Percentiles rank a stretch among this genome's conserved stretches.
Conservation (phyloP, 352 stramenopile genomes). For the Globisporangium cylindrosporum region DNA sequence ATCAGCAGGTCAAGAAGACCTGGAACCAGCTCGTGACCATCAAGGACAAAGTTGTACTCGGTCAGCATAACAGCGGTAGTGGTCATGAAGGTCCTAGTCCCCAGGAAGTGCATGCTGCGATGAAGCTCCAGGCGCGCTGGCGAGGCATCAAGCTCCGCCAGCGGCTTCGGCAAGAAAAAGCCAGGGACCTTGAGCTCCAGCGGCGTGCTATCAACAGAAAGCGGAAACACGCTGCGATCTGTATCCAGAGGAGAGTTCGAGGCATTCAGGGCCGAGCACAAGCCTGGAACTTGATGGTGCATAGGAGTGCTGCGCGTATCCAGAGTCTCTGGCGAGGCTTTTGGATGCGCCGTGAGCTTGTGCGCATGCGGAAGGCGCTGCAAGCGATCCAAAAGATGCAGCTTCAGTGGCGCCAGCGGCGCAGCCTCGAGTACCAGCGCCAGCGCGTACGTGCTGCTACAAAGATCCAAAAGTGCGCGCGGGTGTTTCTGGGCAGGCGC, state of each 20-base stretch:
- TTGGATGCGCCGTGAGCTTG: slow-evolving; percentile 36
- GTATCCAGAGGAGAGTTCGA: slow-evolving; percentile 59
- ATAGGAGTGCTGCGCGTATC: slow-evolving; percentile 38
- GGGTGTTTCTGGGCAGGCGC: slow-evolving; percentile 33
- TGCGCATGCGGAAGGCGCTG: slow-evolving; percentile 39
- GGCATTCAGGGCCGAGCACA: slow-evolving; percentile 40
- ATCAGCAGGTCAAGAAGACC: slow-evolving; percentile 21
- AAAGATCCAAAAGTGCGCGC: slow-evolving; percentile 40
- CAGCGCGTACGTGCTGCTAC: slow-evolving; percentile 23
- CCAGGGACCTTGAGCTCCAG: slow-evolving; percentile 21
- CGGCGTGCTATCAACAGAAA: slow-evolving; percentile 30
- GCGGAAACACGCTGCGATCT: slow-evolving; percentile 32
- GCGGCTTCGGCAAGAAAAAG: slow-evolving; percentile 40
- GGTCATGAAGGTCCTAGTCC: background rate
- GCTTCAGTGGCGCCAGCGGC: slow-evolving; percentile 35
- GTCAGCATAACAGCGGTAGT: background rate
- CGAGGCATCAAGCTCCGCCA: slow-evolving; percentile 35
- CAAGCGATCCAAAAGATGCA: slow-evolving; percentile 53
- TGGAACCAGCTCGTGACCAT: slow-evolving; percentile 18
- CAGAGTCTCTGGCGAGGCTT: slow-evolving; percentile 59
- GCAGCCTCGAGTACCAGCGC: slow-evolving; percentile 25
- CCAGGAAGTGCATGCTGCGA: slow-evolving; percentile 31
- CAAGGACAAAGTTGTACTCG: slow-evolving; percentile 16
- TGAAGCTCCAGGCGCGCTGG: slow-evolving; percentile 52
- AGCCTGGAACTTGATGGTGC: slow-evolving; percentile 41